Conservation (phyloP, 1,284 basidiomycete genomes). For the Cryptococcus sp. region DNA sequence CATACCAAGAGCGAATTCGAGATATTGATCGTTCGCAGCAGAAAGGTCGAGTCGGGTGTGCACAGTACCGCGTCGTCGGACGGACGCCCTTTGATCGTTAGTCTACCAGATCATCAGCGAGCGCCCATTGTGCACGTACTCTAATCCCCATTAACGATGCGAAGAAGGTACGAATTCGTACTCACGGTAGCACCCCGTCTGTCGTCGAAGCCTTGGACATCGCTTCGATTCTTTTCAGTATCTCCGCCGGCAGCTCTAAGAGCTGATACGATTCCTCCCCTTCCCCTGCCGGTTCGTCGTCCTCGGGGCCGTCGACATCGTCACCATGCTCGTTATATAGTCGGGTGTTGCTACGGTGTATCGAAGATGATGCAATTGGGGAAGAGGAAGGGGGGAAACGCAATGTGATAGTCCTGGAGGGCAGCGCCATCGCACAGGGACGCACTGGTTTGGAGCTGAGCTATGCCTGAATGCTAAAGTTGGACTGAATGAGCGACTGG, state of each 20-base stretch:
- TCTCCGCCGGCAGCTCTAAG: constrained; percentile 50
- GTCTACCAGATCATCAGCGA: constrained; percentile 51
- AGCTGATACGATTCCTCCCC: constrained; percentile 48
- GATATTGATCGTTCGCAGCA: constrained; percentile 74
- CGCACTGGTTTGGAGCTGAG: no score
- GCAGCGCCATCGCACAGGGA: no score
- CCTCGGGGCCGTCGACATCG: background rate
- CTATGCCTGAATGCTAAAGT: no score
- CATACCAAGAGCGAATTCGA: constrained; percentile 82
- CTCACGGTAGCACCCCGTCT: constrained; percentile 36
- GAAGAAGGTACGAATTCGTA: constrained; percentile 33
- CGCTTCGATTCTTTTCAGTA: constrained; percentile 47
- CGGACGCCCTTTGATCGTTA: constrained; percentile 75
- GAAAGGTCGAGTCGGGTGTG: constrained; percentile 73
- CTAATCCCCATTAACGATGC: constrained; percentile 49
- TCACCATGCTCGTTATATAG: no score
- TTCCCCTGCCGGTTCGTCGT: constrained; percentile 5
- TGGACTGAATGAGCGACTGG: no score
- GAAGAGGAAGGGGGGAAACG: no score
- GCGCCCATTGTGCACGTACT: background rate
- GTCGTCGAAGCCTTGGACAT: constrained; percentile 14
- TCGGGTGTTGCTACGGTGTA: no score
- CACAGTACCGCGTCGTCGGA: constrained; percentile 86
- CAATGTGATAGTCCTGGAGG: no score
- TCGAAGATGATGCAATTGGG: no score